Evolutionary conservation across 192 early-diverging fungal genomes (phyloP).

Genomic region (Coemansia sp.): DNA sequence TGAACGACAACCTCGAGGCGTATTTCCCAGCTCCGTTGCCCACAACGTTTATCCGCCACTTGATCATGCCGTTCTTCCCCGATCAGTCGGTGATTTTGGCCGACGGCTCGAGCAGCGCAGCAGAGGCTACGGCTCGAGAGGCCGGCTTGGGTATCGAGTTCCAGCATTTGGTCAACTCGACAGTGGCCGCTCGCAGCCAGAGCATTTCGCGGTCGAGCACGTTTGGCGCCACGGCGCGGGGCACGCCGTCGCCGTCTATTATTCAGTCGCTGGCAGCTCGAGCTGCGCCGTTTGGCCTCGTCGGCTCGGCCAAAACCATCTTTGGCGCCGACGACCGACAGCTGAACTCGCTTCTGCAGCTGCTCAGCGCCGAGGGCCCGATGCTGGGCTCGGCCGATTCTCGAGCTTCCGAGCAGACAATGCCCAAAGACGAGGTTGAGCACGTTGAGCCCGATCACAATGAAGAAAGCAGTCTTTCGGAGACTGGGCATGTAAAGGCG

Average conservation of each 20-base stretch:
- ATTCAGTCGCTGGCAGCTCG: constrained; percentile 49
- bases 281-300: constrained; percentile 19
- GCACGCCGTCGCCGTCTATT: constrained; percentile 52
- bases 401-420: not conserved
- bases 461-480: not conserved
- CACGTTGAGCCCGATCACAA: not conserved
- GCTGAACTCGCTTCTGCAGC: constrained; percentile 45
- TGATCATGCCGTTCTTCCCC: constrained; percentile 53
- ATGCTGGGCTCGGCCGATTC: constrained; percentile 30
- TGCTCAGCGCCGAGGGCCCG: constrained; percentile 50
- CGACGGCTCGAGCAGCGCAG: constrained; percentile 7
- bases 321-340: constrained; percentile 46
- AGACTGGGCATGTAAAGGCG: not conserved
- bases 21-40: constrained; percentile 68
- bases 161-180: constrained; percentile 39
- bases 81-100: constrained; percentile 28
- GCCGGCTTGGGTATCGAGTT: constrained; percentile 39
- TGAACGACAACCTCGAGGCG: constrained; percentile 71
- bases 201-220: constrained; percentile 44
- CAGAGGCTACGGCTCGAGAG: constrained; percentile 16
- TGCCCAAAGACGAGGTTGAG: not conserved
- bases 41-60: constrained; percentile 50
- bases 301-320: constrained; percentile 40
- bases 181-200: constrained; percentile 24
- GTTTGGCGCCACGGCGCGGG: constrained; percentile 51